Conservation (phyloP, 2,329 filamentous ascomycete species). For the Thielaviopsis punctulata region DNA sequence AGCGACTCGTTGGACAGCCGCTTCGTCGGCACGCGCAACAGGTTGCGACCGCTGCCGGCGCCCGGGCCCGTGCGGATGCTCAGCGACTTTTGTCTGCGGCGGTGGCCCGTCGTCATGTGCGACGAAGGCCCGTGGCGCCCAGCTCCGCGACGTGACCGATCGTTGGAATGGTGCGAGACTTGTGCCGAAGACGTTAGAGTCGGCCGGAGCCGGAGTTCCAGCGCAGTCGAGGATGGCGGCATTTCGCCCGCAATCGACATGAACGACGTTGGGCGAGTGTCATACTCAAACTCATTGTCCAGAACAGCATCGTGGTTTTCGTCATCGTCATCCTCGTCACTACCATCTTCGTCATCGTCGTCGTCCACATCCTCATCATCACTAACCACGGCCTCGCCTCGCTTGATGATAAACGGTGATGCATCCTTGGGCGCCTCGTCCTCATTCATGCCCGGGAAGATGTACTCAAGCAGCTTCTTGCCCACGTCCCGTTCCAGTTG, state of each 20-base stretch:
- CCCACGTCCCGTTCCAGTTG: conserved; percentile 87
- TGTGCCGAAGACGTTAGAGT: conserved; percentile 41
- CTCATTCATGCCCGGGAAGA: conserved; percentile 72
- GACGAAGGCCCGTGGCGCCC: not conserved
- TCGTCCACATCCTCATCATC: conserved; percentile 15
- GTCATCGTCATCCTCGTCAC: conserved; percentile 29
- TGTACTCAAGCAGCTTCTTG: conserved; percentile 88
- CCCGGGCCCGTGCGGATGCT: conserved; percentile 32
- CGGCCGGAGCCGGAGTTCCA: conserved; percentile 69
- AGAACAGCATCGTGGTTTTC: not conserved
- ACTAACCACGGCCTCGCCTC: conserved; percentile 16
- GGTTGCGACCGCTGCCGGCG: conserved; percentile 17
- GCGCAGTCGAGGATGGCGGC: conserved; percentile 1
- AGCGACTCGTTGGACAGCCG: conserved; percentile 42
- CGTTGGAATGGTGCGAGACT: conserved; percentile 1
- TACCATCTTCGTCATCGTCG: conserved; percentile 21
- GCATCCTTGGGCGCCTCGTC: conserved; percentile 35
- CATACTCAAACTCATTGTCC: conserved; percentile 17
- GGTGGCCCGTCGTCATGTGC: conserved; percentile 1
- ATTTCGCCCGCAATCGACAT: conserved; percentile 14
- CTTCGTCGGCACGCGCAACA: conserved; percentile 26
- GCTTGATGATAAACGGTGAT: conserved; percentile 41
- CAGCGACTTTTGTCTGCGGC: conserved; percentile 25
- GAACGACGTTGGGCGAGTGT: conserved; percentile 49
- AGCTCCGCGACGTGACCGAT: not conserved